Conservation (phyloP, 768 basidiomycete genomes). For the Hygrophoropsis aurantiaca region DNA sequence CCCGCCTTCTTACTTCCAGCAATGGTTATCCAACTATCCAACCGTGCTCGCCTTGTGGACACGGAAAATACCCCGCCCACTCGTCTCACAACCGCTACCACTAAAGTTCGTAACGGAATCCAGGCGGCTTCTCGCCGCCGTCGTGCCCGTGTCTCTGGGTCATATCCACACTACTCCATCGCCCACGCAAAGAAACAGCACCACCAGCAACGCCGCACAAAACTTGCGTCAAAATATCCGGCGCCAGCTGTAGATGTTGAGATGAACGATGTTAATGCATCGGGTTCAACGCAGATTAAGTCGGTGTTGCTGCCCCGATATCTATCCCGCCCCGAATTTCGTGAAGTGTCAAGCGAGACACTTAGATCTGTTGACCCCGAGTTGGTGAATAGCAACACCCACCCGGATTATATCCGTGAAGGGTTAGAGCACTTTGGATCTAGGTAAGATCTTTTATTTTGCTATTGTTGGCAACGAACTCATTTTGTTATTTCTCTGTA, state of each 20-base stretch:
- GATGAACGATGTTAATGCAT: conserved; percentile 4
- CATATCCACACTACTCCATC: conserved; percentile 32
- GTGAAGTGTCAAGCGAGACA: conserved; percentile 9
- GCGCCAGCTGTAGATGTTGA: conserved; percentile 13
- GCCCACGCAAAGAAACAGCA: conserved; percentile 34
- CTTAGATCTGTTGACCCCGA: conserved; percentile 26
- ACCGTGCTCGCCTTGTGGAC: conserved; percentile 21
- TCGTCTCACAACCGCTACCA: conserved; percentile 5
- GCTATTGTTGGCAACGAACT: conserved; percentile 2
- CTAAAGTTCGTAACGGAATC: conserved; percentile 26
- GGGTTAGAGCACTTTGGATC: conserved; percentile 29
- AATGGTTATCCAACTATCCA: conserved; percentile 28
- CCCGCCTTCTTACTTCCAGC: conserved; percentile 5
- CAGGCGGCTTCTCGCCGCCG: conserved; percentile 36
- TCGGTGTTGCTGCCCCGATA: conserved; percentile 21
- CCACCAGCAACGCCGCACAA: conserved; percentile 12
- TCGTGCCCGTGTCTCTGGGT: conserved; percentile 33
- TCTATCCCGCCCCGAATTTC: conserved; percentile 19
- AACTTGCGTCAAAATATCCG: conserved; percentile 15
- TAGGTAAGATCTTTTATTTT: conserved; percentile 11
- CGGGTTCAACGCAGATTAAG: conserved; percentile 6
- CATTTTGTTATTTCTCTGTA: conserved; percentile 7
- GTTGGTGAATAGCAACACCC: conserved; percentile 15
- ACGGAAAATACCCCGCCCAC: conserved; percentile 35
- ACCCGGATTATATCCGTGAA: conserved; percentile 23